Percentiles rank a stretch among this genome's conserved stretches.
Evolutionary conservation across 257 asterid species (phyloP).

Genomic region (Coffea canephora): DNA sequence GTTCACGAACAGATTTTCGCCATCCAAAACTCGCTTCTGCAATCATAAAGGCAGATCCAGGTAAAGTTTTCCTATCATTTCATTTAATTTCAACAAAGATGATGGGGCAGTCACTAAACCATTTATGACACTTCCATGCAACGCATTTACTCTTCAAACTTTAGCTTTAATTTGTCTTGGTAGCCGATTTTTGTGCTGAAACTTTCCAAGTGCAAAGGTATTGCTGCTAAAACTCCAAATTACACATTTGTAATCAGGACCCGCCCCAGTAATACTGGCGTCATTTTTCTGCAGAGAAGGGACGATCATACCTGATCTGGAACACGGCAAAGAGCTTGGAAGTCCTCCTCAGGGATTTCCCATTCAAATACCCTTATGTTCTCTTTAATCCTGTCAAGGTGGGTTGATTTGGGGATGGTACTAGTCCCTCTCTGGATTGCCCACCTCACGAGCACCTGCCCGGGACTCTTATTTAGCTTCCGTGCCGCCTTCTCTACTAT

Average conservation of each 20-base stretch:
- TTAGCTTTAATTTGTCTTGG: no score
- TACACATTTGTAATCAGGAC: background rate
- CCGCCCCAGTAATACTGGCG: background rate
- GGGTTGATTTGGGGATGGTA: conserved; percentile 57
- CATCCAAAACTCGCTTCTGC: conserved; percentile 54
- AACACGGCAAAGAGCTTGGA: conserved; percentile 45
- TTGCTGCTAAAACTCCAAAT: background rate
- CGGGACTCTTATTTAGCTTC: conserved; percentile 62
- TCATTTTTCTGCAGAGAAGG: background rate
- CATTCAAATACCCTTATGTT: conserved; percentile 54
- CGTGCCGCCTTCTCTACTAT: conserved; percentile 47
- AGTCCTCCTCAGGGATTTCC: conserved; percentile 59
- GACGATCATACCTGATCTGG: conserved; percentile 44
- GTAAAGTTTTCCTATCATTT: background rate
- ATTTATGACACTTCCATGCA: background rate
- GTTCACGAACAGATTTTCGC: conserved; percentile 55
- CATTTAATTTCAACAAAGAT: background rate
- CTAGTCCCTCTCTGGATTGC: conserved; percentile 71
- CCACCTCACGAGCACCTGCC: conserved; percentile 75
- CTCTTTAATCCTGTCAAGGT: conserved; percentile 52
- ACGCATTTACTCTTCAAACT: no score
- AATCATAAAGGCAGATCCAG: background rate
- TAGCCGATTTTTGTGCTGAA: no score
- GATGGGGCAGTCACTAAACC: background rate
- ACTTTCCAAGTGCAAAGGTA: no score